Evolutionary conservation across 2,329 filamentous ascomycete genomes (phyloP).

Genomic region (Colletotrichum euphorbiae): DNA sequence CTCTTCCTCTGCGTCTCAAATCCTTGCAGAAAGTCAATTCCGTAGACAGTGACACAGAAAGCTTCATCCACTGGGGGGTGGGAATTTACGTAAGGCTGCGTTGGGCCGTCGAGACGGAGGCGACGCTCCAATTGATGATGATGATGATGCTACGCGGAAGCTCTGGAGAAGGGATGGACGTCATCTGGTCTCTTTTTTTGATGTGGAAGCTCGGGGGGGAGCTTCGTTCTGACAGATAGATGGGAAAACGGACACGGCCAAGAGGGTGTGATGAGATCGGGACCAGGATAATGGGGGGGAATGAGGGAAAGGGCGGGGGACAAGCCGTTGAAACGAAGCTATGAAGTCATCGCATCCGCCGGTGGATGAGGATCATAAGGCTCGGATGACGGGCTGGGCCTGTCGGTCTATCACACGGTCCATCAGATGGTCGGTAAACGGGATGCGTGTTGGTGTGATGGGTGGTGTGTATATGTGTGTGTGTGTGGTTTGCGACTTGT

Average conservation of each 20-base stretch:
- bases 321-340: constrained; percentile 31
- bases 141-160: not conserved
- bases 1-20: too few relatives aligned
- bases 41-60: not conserved
- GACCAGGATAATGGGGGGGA: constrained; percentile 9
- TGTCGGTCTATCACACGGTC: not conserved
- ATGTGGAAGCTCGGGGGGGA: not conserved
- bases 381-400: constrained; percentile 17
- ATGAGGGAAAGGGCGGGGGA: not conserved
- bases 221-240: not conserved
- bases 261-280: not conserved
- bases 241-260: not conserved
- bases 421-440: not conserved
- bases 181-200: constrained; percentile 21
- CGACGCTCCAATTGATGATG: constrained; percentile 20
- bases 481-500: constrained; percentile 20
- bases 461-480: not conserved
- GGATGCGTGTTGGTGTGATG: not conserved
- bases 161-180: not conserved
- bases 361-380: constrained; percentile 16
- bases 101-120: constrained; percentile 14
- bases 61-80: not conserved
- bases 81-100: constrained; percentile 20
- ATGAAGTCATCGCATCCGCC: constrained; percentile 38
- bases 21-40: constrained; percentile 26